These are phyloP conservation scores for Caryopteris hybrid DNA, from an alignment of 305 asterid species.

Conservation along the genomic window DNA sequence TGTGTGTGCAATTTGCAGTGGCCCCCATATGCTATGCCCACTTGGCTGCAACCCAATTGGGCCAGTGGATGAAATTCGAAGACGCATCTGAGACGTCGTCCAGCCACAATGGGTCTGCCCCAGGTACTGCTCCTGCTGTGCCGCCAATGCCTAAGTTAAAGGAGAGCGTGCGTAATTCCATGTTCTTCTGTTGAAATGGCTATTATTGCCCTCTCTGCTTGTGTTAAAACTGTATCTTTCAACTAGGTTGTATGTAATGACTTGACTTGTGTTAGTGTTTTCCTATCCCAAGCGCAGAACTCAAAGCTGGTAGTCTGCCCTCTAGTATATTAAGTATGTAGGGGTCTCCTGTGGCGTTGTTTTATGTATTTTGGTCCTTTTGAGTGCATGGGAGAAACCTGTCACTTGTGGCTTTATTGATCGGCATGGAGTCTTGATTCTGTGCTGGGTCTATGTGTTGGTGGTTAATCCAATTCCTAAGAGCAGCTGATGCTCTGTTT, in stretches of 20 bases:
- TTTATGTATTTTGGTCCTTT: slow-evolving; percentile 1
- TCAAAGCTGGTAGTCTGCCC: slow-evolving; percentile 12
- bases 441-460: not conserved
- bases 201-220: not conserved
- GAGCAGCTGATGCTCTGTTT: not conserved
- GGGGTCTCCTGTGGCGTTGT: not conserved
- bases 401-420: not conserved
- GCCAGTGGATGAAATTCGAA: slow-evolving; percentile 92
- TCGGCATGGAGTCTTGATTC: not conserved
- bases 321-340: not conserved
- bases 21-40: slow-evolving; percentile 95
- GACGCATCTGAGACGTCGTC: slow-evolving; percentile 88
- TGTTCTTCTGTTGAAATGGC: slow-evolving; percentile 68
- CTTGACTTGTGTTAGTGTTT: not conserved
- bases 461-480: not conserved
- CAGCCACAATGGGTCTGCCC: slow-evolving; percentile 56
- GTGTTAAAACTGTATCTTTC: not conserved
- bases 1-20: slow-evolving; percentile 34
- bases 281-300: slow-evolving; percentile 5
- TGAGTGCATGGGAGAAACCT: slow-evolving; percentile 10
- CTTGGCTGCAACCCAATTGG: slow-evolving; percentile 88
- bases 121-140: slow-evolving; percentile 59
- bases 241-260: slow-evolving; percentile 4
- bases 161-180: slow-evolving; percentile 65
- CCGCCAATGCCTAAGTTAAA: slow-evolving; percentile 69